A percentile compares a stretch with the other conserved stretches of the same genome.
Evolutionary conservation across 345 rosid genomes (phyloP).

Genomic region (Salix exigua): DNA sequence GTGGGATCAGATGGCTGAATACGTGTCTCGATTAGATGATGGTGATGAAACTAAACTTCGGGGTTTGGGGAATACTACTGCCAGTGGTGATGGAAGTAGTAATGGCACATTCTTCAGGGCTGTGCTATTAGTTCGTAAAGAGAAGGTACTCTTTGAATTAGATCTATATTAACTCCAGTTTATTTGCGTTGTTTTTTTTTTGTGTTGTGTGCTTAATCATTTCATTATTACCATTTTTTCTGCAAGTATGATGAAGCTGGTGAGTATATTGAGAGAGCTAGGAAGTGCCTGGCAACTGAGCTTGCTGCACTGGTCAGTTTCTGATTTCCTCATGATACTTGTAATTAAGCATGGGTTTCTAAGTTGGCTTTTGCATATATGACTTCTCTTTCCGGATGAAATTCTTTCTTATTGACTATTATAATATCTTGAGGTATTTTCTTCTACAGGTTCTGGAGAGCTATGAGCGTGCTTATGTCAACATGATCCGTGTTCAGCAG

Average conservation of each 20-base stretch:
- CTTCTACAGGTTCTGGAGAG: slow-evolving; percentile 85
- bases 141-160: slow-evolving; percentile 45
- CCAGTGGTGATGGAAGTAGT: slow-evolving; percentile 90
- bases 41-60: slow-evolving; percentile 90
- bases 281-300: slow-evolving; percentile 96
- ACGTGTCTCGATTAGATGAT: slow-evolving; percentile 88
- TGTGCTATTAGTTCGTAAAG: slow-evolving; percentile 74
- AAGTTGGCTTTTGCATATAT: neutral
- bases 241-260: slow-evolving; percentile 89
- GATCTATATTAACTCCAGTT: neutral
- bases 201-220: slow-evolving; percentile 1
- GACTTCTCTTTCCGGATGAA: neutral
- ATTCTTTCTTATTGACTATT: neutral
- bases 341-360: neutral
- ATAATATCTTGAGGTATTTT: neutral
- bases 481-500: slow-evolving; percentile 99
- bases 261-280: slow-evolving; percentile 88
- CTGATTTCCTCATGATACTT: neutral
- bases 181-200: neutral
- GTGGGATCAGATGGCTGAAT: slow-evolving; percentile 99
- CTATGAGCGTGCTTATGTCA: slow-evolving; percentile 93
- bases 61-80: slow-evolving; percentile 77
- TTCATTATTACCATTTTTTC: slow-evolving; percentile 10
- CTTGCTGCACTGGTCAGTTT: slow-evolving; percentile 94
- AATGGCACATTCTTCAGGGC: slow-evolving; percentile 97